These are phyloP conservation scores for Vanderwaltozyma polyspora DNA, from an alignment of 805 yeast genomes.

Conservation along the genomic window DNA sequence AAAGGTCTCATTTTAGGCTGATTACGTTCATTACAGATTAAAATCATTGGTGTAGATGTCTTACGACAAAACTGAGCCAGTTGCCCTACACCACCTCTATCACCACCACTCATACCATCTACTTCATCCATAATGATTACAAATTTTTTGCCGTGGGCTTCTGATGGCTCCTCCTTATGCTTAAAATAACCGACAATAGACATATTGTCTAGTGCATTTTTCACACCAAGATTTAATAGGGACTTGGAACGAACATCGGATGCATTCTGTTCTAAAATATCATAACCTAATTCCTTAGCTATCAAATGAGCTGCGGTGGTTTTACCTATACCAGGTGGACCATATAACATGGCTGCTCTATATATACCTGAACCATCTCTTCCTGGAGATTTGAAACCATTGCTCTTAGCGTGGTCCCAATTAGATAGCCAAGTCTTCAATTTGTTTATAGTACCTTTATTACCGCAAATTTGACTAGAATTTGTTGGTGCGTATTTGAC, in stretches of 20 bases:
- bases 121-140: conserved; percentile 96
- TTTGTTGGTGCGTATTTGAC: conserved; percentile 80
- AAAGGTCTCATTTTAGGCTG: conserved; percentile 94
- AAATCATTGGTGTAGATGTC: conserved; percentile 80
- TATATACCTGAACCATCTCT: conserved; percentile 56
- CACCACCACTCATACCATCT: conserved; percentile 99
- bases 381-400: conserved; percentile 46
- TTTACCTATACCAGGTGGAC: conserved; percentile 82
- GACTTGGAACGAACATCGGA: conserved; percentile 85
- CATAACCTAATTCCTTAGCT: conserved; percentile 60
- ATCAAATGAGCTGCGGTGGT: conserved; percentile 73
- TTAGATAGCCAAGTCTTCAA: conserved; percentile 62
- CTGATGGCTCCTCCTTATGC: conserved; percentile 18
- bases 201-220: conserved; percentile 64
- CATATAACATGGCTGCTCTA: conserved; percentile 78
- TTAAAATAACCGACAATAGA: conserved; percentile 73
- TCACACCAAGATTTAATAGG: conserved; percentile 55
- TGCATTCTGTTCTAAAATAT: conserved; percentile 68
- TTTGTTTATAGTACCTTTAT: conserved; percentile 60
- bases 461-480: conserved; percentile 78
- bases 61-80: conserved; percentile 76
- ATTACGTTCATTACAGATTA: conserved; percentile 87
- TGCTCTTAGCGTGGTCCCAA: conserved; percentile 55
- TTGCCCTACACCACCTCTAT: conserved; percentile 96
- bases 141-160: conserved; percentile 42